These are phyloP conservation scores for Amphichorda felina DNA, from an alignment of 2,329 filamentous ascomycete genomes.

Conservation along the genomic window DNA sequence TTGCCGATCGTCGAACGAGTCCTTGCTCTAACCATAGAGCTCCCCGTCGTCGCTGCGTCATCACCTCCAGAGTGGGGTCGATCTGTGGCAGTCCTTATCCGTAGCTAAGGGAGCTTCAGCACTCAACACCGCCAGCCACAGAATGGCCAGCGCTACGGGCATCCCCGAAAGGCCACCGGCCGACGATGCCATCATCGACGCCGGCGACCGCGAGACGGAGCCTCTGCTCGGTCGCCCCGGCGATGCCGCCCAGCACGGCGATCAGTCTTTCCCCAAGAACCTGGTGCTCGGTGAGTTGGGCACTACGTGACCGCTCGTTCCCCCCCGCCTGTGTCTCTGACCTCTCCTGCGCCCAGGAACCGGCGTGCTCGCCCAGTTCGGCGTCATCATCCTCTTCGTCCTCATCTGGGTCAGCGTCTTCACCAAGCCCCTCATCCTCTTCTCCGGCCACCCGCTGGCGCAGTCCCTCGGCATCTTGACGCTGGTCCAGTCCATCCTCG, in stretches of 20 bases:
- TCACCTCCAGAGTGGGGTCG: background rate
- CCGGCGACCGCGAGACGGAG: constrained; percentile 22
- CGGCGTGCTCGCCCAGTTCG: constrained; percentile 67
- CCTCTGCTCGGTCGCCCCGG: constrained; percentile 45
- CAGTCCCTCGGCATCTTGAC: constrained; percentile 57
- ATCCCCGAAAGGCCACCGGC: constrained; percentile 38
- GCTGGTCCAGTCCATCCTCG: constrained; percentile 66
- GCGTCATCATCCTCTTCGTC: constrained; percentile 60
- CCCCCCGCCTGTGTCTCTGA: background rate
- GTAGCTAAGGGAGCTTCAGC: too few relatives aligned
- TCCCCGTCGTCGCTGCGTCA: too few relatives aligned
- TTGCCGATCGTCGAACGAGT: too few relatives aligned
- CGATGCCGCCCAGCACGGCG: constrained; percentile 59
- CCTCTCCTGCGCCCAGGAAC: constrained; percentile 45
- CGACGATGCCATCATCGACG: constrained; percentile 8
- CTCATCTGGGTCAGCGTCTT: constrained; percentile 73
- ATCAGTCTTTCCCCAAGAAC: constrained; percentile 55
- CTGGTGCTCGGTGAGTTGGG: constrained; percentile 54
- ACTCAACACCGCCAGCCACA: too few relatives aligned
- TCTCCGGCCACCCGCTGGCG: constrained; percentile 77
- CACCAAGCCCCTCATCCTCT: constrained; percentile 59
- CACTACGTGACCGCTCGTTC: background rate
- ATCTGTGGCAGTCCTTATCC: too few relatives aligned
- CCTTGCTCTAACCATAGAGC: too few relatives aligned
- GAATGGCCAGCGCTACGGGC: constrained; percentile 63